These are phyloP conservation scores for Cymbopogon citratus DNA, from an alignment of 176 grass and related monocot genomes.

Conservation along the genomic window DNA sequence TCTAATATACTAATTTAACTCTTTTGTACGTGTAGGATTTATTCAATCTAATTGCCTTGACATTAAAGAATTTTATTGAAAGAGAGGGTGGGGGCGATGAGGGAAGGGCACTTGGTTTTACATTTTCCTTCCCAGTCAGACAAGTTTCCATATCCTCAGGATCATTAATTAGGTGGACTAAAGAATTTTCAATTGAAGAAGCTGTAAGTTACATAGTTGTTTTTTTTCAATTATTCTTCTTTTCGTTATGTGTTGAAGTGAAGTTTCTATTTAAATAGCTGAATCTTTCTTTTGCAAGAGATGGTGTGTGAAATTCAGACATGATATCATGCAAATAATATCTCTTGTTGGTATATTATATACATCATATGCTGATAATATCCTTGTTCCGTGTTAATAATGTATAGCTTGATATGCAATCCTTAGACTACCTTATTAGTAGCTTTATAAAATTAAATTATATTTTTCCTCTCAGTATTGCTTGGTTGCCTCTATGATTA, in stretches of 20 bases:
- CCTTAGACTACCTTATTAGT: not conserved
- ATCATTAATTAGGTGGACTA: conserved; percentile 75
- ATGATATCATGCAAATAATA: not conserved
- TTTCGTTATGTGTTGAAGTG: too few species aligned
- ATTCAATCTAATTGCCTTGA: conserved; percentile 63
- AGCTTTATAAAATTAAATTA: not conserved
- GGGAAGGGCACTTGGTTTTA: conserved; percentile 70
- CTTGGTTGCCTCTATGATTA: not conserved
- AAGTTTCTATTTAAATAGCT: not conserved
- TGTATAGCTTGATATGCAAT: too few species aligned
- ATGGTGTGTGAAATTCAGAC: not conserved
- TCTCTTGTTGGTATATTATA: not conserved
- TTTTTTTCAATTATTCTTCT: too few species aligned
- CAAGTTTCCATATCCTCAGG: conserved; percentile 84
- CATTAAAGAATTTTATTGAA: conserved; percentile 68
- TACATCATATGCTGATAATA: not conserved
- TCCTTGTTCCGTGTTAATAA: too few species aligned
- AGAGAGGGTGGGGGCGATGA: conserved; percentile 37
- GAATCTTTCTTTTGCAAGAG: not conserved
- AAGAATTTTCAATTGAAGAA: conserved; percentile 82
- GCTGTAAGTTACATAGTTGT: conserved; percentile 51
- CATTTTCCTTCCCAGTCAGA: conserved; percentile 89
- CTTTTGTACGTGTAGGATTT: conserved; percentile 62
- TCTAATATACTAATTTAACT: conserved; percentile 11
- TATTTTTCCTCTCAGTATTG: too few species aligned